Conservation (phyloP, 495 filamentous ascomycete genomes). For the Penicillium macrosclerotiorum region DNA sequence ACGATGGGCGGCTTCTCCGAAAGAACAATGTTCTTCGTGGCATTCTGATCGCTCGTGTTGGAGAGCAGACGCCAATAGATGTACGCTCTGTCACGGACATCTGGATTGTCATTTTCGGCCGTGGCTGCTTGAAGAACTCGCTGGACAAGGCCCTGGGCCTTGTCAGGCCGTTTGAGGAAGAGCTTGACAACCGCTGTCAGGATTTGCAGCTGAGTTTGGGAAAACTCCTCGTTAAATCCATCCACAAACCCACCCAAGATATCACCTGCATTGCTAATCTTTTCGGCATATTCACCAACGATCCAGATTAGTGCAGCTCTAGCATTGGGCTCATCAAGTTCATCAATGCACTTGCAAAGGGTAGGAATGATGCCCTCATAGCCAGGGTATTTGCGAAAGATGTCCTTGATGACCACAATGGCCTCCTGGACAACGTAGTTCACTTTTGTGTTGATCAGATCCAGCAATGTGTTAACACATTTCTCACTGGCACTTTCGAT, state of each 20-base stretch:
- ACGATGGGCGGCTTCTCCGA: conserved; percentile 93
- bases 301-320: conserved; percentile 96
- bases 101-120: conserved; percentile 92
- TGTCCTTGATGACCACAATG: conserved; percentile 97
- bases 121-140: conserved; percentile 91
- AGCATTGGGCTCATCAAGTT: conserved; percentile 92
- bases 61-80: conserved; percentile 98
- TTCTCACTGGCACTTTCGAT: conserved; percentile 91
- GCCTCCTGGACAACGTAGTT: conserved; percentile 99
- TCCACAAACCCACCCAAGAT: conserved; percentile 85
- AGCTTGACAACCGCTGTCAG: conserved; percentile 95
- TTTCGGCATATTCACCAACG: conserved; percentile 97
- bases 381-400: conserved; percentile 94
- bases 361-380: conserved; percentile 98
- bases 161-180: conserved; percentile 94
- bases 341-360: conserved; percentile 94
- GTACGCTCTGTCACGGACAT: conserved; percentile 94
- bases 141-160: conserved; percentile 87
- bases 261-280: conserved; percentile 95
- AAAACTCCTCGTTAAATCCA: conserved; percentile 88
- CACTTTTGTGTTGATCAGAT: conserved; percentile 94
- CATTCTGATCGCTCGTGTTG: conserved; percentile 71
- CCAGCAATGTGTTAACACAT: conserved; percentile 90
- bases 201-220: conserved; percentile 92
- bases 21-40: conserved; percentile 86